Percentiles rank a stretch among this genome's conserved stretches.
Evolutionary conservation across 345 rosid species (phyloP).

Genomic region (Mangifera indica): DNA sequence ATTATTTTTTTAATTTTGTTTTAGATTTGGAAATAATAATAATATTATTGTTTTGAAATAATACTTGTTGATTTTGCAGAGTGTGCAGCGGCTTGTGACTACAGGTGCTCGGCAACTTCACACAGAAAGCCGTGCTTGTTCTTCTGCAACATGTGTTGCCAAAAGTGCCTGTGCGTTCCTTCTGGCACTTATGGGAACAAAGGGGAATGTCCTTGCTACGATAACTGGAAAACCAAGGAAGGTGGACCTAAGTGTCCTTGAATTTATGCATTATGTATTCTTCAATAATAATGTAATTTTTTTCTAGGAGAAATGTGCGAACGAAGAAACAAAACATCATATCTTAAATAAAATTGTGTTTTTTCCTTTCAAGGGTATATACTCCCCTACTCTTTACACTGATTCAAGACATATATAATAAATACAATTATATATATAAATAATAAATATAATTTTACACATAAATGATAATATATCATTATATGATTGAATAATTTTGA

Average conservation of each 20-base stretch:
- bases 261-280: neutral
- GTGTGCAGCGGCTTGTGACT: neutral
- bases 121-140: constrained; percentile 73
- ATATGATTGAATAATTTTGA: too few species aligned
- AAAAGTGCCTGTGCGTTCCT: constrained; percentile 77
- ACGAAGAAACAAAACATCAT: too few species aligned
- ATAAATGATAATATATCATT: too few species aligned
- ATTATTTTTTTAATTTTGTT: neutral
- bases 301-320: too few species aligned
- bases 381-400: too few species aligned
- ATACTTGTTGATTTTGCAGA: neutral
- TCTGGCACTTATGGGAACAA: constrained; percentile 73
- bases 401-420: too few species aligned
- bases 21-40: neutral
- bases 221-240: constrained; percentile 63
- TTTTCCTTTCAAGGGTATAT: too few species aligned
- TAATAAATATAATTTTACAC: too few species aligned
- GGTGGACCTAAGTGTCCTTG: constrained; percentile 80
- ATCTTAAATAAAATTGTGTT: too few species aligned
- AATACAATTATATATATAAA: too few species aligned
- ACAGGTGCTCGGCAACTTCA: constrained; percentile 65
- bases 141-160: constrained; percentile 73
- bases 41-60: neutral
- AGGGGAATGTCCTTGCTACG: constrained; percentile 73
- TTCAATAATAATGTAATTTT: too few species aligned